Evolutionary conservation across 768 basidiomycete species (phyloP), one percentile per base, ranked within the genome.

Genomic region (Trametes meyenii): DNA sequence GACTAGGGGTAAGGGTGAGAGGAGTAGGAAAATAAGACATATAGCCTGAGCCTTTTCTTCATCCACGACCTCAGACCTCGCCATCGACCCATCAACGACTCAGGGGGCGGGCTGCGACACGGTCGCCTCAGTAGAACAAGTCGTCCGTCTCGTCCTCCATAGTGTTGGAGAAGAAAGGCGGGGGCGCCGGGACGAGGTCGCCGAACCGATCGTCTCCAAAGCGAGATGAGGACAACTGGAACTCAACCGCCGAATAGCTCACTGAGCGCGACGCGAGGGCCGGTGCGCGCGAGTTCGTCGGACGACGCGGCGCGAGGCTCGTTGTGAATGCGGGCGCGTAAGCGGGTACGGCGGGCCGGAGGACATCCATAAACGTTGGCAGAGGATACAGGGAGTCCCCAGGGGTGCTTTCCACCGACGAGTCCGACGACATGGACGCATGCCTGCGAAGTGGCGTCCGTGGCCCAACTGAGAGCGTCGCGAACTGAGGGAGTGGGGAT

Each of bases 381-480:
- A 66, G 33, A 14, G 63, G 44, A 45, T 54, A 61, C 10, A 69
- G 64, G 1, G 67, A 38, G 44, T 55, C 61, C 29, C 64, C 63
- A 46, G 62, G 60, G 10, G 65, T 50, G 63, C 64, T 67, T 40
- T 63, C 60, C 29, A 68, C 58, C 6, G 70, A 69, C 35, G 61
- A 67, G 11, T 66, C 48, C 3, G 69, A 70, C 60, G 62, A 66
- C 35, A 60, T 55, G 21, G 60, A 65, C 54, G 63, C 56, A 40
- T 50, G 63, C 40, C 61, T 67, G 50, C 58, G 67, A n/a, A 73
- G 73, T 21, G 84, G 85, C 36, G 83, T 83, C 64, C 77, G 74
- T 29, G 86, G 84, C 12, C 81, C 75, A 57, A 88, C 77, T 24
- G 85, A 81, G n/a, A 88, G 74, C 16, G 79, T 78, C 50, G 84